Percentiles rank a stretch among this genome's conserved stretches.
These are phyloP conservation scores for Debaryomyces udenii DNA, from an alignment of 1,139 yeast genomes.

Conservation along the genomic window DNA sequence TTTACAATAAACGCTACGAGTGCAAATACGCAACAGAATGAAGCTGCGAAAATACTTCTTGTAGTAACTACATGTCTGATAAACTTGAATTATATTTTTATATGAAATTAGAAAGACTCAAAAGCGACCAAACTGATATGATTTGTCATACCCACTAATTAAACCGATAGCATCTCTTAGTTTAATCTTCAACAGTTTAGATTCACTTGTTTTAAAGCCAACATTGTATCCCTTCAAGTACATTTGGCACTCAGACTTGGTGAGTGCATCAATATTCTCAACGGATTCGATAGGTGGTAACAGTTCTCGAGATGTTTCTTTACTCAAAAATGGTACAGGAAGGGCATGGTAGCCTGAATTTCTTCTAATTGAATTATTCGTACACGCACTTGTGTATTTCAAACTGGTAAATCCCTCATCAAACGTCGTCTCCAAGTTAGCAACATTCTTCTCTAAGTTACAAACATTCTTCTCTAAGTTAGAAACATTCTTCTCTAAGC, in stretches of 20 bases:
- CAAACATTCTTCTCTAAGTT: background rate
- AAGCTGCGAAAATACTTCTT: no score
- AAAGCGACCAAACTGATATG: background rate
- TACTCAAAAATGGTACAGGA: slow-evolving; percentile 6
- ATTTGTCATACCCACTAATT: background rate
- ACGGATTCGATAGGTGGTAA: slow-evolving; percentile 15
- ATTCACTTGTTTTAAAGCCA: slow-evolving; percentile 3
- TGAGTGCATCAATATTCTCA: slow-evolving; percentile 6
- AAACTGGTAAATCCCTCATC: background rate
- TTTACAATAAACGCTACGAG: no score
- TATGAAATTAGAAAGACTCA: no score
- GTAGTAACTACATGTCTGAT: no score
- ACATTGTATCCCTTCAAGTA: slow-evolving; percentile 7
- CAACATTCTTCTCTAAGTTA: background rate
- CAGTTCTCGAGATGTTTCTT: slow-evolving; percentile 14
- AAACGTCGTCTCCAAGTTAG: background rate
- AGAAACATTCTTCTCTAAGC: background rate
- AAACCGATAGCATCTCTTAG: slow-evolving; percentile 7
- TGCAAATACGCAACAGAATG: no score
- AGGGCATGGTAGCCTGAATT: background rate
- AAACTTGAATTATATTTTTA: no score
- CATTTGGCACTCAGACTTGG: slow-evolving; percentile 1
- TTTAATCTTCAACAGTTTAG: background rate
- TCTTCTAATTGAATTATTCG: background rate
- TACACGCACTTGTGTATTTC: background rate